Conservation (phyloP, 306 rosid genomes). For the Glycine latifolia region DNA sequence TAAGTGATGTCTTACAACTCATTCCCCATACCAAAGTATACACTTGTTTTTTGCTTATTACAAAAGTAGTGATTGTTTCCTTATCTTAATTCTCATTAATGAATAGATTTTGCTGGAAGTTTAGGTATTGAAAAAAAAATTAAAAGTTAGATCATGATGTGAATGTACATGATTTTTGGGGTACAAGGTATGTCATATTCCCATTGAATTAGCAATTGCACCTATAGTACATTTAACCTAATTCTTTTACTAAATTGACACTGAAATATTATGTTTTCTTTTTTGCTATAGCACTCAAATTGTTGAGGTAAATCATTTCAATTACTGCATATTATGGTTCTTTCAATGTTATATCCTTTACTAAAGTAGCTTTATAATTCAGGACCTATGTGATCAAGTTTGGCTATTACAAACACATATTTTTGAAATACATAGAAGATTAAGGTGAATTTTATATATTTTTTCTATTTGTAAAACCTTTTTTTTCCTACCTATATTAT, state of each 20-base stretch:
- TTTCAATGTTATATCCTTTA: slow-evolving; percentile 3
- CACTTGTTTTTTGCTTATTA: background rate
- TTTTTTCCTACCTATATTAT: background rate
- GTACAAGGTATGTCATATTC: slow-evolving; percentile 62
- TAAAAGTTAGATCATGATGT: slow-evolving; percentile 87
- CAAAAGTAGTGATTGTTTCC: background rate
- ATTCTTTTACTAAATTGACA: slow-evolving; percentile 2
- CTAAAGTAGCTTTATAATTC: slow-evolving; percentile 12
- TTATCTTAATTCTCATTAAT: slow-evolving; percentile 25
- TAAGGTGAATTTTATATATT: slow-evolving; percentile 57
- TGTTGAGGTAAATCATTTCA: slow-evolving; percentile 52
- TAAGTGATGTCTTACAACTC: slow-evolving; percentile 49
- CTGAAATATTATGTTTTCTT: slow-evolving; percentile 24
- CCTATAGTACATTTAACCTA: background rate
- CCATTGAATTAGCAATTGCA: slow-evolving; percentile 13
- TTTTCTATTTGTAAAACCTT: background rate
- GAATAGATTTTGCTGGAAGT: slow-evolving; percentile 43
- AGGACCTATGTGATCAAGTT: slow-evolving; percentile 70
- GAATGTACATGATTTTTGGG: slow-evolving; percentile 71
- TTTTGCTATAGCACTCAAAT: slow-evolving; percentile 73
- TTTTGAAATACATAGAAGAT: slow-evolving; percentile 71
- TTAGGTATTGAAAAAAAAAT: slow-evolving; percentile 80
- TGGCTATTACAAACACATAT: slow-evolving; percentile 57
- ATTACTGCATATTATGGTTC: slow-evolving; percentile 4
- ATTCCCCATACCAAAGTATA: background rate